Evolutionary conservation across 2,329 filamentous ascomycete species (phyloP).

Genomic region (Lachnellula willkommii): DNA sequence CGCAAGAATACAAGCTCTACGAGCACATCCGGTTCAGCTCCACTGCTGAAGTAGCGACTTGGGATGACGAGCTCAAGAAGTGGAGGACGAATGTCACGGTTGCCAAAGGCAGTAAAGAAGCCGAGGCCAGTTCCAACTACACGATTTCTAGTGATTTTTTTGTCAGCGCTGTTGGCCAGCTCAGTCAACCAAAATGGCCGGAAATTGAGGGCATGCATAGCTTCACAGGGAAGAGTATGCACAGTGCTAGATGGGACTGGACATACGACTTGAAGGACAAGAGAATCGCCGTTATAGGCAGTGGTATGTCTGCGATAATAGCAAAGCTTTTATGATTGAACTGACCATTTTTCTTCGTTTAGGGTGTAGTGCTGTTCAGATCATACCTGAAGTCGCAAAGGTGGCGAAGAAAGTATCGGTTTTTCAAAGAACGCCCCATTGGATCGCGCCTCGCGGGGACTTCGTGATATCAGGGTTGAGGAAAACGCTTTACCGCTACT

Average conservation of each 20-base stretch:
- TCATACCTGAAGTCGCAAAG: background rate
- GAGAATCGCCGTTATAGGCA: slow-evolving; percentile 51
- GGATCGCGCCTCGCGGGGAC: background rate
- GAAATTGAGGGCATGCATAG: slow-evolving; percentile 20
- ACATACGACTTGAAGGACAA: slow-evolving; percentile 42
- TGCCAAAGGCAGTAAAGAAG: slow-evolving; percentile 1
- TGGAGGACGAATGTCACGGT: slow-evolving; percentile 2
- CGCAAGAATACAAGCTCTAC: slow-evolving; percentile 44
- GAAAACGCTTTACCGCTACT: background rate
- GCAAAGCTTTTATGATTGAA: no score
- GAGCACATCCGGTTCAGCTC: slow-evolving; percentile 6
- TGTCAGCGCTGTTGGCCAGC: slow-evolving; percentile 1
- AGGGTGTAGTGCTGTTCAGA: slow-evolving; percentile 37
- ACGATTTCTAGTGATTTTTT: no score
- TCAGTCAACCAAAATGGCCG: slow-evolving; percentile 15
- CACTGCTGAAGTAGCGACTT: slow-evolving; percentile 1
- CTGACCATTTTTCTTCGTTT: no score
- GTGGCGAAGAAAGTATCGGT: background rate
- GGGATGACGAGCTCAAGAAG: background rate
- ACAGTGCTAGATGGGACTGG: slow-evolving; percentile 54
- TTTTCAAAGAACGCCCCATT: background rate
- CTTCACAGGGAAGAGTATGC: slow-evolving; percentile 30
- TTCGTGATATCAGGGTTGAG: background rate
- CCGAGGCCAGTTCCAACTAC: background rate
- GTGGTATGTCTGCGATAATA: no score